Base-by-base conservation (phyloP, 768 basidiomycete species). In the Suillus bovinus region DNA sequence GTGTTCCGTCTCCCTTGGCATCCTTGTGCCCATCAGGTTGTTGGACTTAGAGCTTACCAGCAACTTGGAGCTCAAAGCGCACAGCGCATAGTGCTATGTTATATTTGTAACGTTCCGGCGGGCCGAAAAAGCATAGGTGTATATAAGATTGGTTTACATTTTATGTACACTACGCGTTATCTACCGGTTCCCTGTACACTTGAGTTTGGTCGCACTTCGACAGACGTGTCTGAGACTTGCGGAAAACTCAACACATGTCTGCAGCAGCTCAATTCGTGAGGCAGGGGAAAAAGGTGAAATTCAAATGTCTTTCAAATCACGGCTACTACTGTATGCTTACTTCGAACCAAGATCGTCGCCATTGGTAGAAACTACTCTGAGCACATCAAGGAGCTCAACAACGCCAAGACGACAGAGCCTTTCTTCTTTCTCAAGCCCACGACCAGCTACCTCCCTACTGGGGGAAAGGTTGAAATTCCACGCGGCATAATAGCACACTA, bases 361-460 rank as follows among this genome's bases (percentile, higher is more conserved):
- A 98, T 99, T 63, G 96, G 96, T 38, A 86, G 96, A 63, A 98
- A 97, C 80, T 97, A 96, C 74, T 86, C 84, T 6, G 91, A 91
- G 38, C 96, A 97, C 67, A 88, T 89, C 73, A 94, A 91, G 76
- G 97, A 99, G 71, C 83, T 99, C 39, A 89, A 88, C 70, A 98
- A 98, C 72, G 79, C 90, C 6, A 62, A 44, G 33, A 96, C 96
- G 0, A 91, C 88, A 72, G 96, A 98, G 71, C 97, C 97, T 0
- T 98, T 99, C 82, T 96, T 98, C 84, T 99, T 99, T 81, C 78
- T 99, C 31, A 99, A 99, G 77, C 97, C 96, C 9, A 99, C 97
- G 5, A 87, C 90, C 14, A 93, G 90, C 71, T 99, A 96, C 71
- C 70, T 98, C 27, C 70, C 79, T 24, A 85, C 86, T 17, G 92